A percentile compares a stretch with the other conserved stretches of the same genome.
Evolutionary conservation across 192 early-diverging fungal genomes (phyloP).

Genomic region (Obelidium mucronatum): DNA sequence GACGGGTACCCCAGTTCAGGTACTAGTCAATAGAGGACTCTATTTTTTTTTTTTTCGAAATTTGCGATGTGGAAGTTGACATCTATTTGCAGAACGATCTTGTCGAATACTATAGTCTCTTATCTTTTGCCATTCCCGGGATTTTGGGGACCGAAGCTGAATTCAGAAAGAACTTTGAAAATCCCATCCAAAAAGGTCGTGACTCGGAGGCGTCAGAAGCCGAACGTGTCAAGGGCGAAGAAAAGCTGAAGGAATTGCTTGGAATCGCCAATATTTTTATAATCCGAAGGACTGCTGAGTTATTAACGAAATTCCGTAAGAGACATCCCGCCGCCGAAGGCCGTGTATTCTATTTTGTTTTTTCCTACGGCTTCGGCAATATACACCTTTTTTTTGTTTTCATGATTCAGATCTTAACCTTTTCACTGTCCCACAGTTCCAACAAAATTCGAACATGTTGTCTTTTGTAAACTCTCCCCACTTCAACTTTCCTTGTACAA

Average conservation of each 20-base stretch:
- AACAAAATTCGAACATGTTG: slow-evolving; percentile 97
- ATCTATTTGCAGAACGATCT: slow-evolving; percentile 21
- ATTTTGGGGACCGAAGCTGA: slow-evolving; percentile 86
- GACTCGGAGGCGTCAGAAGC: slow-evolving; percentile 87
- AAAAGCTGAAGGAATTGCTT: slow-evolving; percentile 85
- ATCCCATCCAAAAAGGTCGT: slow-evolving; percentile 92
- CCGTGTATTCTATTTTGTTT: slow-evolving; percentile 8
- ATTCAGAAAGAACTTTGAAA: slow-evolving; percentile 92
- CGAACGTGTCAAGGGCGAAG: slow-evolving; percentile 80
- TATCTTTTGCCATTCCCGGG: slow-evolving; percentile 95
- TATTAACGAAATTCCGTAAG: slow-evolving; percentile 95
- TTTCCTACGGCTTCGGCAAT: neutral
- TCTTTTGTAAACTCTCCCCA: slow-evolving; percentile 86
- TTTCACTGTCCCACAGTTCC: slow-evolving; percentile 72
- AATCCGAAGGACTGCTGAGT: slow-evolving; percentile 95
- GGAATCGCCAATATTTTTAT: slow-evolving; percentile 93
- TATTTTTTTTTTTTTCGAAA: neutral
- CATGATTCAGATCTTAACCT: neutral
- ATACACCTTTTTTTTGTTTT: slow-evolving; percentile 4
- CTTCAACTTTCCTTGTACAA: slow-evolving; percentile 86
- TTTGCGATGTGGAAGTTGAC: neutral
- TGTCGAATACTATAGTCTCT: slow-evolving; percentile 88
- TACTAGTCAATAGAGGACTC: neutral
- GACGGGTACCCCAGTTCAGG: slow-evolving; percentile 94
- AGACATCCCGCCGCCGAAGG: too few species aligned